These are phyloP conservation scores for Mucor lusitanicus DNA, from an alignment of 371 early-diverging fungal species.

Conservation along the genomic window DNA sequence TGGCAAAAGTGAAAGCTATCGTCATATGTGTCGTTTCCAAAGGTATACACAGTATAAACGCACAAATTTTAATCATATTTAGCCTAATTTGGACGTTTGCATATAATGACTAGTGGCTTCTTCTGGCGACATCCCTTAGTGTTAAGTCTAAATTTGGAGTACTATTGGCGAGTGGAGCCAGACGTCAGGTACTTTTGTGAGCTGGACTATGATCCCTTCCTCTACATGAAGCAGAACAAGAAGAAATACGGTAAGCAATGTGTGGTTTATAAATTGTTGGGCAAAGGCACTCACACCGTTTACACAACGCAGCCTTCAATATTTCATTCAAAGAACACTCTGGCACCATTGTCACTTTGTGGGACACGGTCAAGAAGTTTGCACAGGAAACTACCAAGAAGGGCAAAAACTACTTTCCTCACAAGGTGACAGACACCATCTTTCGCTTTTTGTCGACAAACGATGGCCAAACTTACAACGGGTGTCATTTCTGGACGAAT, in stretches of 20 bases:
- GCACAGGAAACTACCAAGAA: conserved; percentile 16
- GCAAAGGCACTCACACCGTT: neutral
- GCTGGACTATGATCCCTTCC: conserved; percentile 82
- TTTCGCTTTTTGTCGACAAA: conserved; percentile 29
- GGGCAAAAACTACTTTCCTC: conserved; percentile 28
- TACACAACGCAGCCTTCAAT: conserved; percentile 41
- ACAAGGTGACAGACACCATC: conserved; percentile 20
- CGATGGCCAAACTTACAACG: conserved; percentile 47
- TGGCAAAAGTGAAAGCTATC: conserved; percentile 83
- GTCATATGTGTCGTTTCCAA: conserved; percentile 92
- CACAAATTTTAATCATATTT: neutral
- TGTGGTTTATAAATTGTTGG: neutral
- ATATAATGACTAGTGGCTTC: conserved; percentile 61
- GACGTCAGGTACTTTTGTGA: conserved; percentile 79
- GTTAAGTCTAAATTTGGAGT: conserved; percentile 65
- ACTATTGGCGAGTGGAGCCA: conserved; percentile 90
- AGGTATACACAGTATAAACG: conserved; percentile 13
- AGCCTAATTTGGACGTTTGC: neutral
- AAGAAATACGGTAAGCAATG: conserved; percentile 72
- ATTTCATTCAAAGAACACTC: conserved; percentile 74
- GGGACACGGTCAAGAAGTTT: conserved; percentile 55
- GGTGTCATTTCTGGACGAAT: conserved; percentile 90
- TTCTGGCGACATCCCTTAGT: conserved; percentile 78
- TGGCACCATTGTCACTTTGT: conserved; percentile 76
- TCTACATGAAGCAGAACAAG: conserved; percentile 71